Evolutionary conservation across 106 monocot genomes (phyloP).

Genomic region (Allium fistulosum): DNA sequence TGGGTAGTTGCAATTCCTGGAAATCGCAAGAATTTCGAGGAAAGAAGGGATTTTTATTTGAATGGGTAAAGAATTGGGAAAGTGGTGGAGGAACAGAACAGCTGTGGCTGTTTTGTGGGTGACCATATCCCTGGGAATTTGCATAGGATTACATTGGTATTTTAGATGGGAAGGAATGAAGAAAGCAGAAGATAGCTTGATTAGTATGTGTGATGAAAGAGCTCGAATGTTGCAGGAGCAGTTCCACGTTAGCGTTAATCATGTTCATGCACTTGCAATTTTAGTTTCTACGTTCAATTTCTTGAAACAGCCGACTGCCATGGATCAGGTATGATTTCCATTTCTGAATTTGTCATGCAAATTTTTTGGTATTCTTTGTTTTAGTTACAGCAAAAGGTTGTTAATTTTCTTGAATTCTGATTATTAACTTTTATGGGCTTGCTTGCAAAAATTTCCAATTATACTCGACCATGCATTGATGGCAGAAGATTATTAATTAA

Average conservation of each 20-base stretch:
- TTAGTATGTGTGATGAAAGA: slow-evolving; percentile 93
- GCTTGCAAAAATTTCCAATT: too few species aligned
- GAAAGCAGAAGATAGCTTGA: slow-evolving; percentile 47
- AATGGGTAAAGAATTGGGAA: slow-evolving; percentile 6
- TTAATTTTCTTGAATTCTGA: too few species aligned
- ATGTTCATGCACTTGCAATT: slow-evolving; percentile 89
- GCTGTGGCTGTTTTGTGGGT: slow-evolving; percentile 22
- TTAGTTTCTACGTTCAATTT: slow-evolving; percentile 85
- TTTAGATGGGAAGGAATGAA: slow-evolving; percentile 27
- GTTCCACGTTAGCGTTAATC: slow-evolving; percentile 86
- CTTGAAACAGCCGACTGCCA: slow-evolving; percentile 64
- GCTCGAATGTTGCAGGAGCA: slow-evolving; percentile 92
- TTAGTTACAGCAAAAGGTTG: too few species aligned
- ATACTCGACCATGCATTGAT: too few species aligned
- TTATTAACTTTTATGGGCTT: too few species aligned
- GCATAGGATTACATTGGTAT: slow-evolving; percentile 33
- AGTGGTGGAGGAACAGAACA: slow-evolving; percentile 30
- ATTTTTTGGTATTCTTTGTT: background rate
- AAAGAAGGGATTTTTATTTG: too few species aligned
- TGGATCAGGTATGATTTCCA: slow-evolving; percentile 59
- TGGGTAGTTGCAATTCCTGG: background rate
- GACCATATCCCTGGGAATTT: slow-evolving; percentile 16
- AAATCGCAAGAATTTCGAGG: background rate
- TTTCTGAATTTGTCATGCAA: background rate
- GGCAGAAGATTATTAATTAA: too few species aligned